phyloP scores from a whole-genome alignment of 1,284 basidiomycete species.

The Cutaneotrichosporon cavernicola region DNA sequence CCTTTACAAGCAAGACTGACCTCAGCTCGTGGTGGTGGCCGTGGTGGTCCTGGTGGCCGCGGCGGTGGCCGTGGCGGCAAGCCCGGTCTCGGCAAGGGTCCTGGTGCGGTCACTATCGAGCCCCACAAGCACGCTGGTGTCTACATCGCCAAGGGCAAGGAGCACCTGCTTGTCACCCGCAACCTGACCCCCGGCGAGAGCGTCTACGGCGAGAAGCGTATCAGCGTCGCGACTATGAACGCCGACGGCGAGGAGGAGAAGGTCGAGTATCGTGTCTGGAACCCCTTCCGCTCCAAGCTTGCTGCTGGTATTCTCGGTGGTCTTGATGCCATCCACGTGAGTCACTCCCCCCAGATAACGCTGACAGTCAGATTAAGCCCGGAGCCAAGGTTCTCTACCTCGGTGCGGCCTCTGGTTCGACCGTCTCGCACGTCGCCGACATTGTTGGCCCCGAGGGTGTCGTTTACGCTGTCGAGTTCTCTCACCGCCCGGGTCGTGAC shows the following conservation, averaged over 20 bases:
- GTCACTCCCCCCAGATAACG: conserved; percentile 18
- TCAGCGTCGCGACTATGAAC: conserved; percentile 70
- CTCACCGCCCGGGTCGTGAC: conserved; percentile 92
- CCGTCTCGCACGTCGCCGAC: conserved; percentile 97
- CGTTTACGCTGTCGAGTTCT: conserved; percentile 99
- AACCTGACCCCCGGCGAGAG: conserved; percentile 96
- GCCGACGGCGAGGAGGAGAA: conserved; percentile 71
- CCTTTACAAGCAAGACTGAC: not conserved
- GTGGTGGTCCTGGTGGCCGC: conserved; percentile 52
- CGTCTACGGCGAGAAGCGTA: conserved; percentile 98
- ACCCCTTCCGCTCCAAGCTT: conserved; percentile 96
- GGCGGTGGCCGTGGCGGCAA: conserved; percentile 56
- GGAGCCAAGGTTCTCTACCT: conserved; percentile 97
- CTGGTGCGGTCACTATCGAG: conserved; percentile 85
- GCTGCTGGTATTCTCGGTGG: conserved; percentile 96
- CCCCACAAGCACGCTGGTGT: conserved; percentile 93
- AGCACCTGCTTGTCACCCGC: conserved; percentile 94
- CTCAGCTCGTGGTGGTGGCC: conserved; percentile 45
- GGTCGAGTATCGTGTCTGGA: conserved; percentile 98
- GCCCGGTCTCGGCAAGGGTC: conserved; percentile 62
- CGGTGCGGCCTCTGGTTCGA: conserved; percentile 90
- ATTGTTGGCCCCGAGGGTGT: conserved; percentile 95
- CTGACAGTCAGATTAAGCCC: conserved; percentile 64
- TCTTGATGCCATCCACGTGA: conserved; percentile 79
- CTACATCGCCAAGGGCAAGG: conserved; percentile 88